Evolutionary conservation across 148 eudicot genomes (phyloP), one percentile per base, ranked within the genome.

Genomic region (Camellia sinensis): DNA sequence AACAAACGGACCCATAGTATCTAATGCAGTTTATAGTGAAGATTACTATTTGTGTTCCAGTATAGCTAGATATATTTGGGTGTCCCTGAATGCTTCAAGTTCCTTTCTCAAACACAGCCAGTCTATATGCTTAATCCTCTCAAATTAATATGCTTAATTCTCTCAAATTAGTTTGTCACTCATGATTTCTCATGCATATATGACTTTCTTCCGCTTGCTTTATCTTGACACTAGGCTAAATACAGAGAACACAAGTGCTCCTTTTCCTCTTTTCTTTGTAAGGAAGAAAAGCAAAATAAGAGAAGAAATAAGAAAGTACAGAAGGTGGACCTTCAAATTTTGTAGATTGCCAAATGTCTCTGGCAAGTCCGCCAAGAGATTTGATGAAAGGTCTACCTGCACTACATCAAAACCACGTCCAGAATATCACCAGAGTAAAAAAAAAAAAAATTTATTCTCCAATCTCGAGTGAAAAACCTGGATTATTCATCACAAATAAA

Each of bases 331-430:
- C 99, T 91, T 94, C 81, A 97, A 87, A 71, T 88, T 85, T 61
- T 80, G 86, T 60, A 97, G 84, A 66, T 83, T 86, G 81, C 98
- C 89, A 76, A 97, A 45, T 74, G 95, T 79, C 63, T 85, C 92
- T 19, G 97, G 99, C 82, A 97, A 83, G 74, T 90, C 91, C 45
- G 79, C 76, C 6, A 97, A 87, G 74, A 92, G 93, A 92, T 97
- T 97, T 44, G 93, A 89, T 74, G 97, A 94, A 75, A 97, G 86
- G 88, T 94, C 96, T 83, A 94, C 91, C 98, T 97, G 85, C 88
- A 89, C 21, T 54, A 79, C 59, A 71, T 10, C 65, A 67, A 80
- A 72, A 68, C 44, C 68, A 44, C 40, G 76, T 67, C 67, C 45
- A 66, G 64, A 50, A 56, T 62, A 77, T 57, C 1, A 41, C 57